Evolutionary conservation across 306 rosid genomes (phyloP).

Genomic region (Calophaca sinica): DNA sequence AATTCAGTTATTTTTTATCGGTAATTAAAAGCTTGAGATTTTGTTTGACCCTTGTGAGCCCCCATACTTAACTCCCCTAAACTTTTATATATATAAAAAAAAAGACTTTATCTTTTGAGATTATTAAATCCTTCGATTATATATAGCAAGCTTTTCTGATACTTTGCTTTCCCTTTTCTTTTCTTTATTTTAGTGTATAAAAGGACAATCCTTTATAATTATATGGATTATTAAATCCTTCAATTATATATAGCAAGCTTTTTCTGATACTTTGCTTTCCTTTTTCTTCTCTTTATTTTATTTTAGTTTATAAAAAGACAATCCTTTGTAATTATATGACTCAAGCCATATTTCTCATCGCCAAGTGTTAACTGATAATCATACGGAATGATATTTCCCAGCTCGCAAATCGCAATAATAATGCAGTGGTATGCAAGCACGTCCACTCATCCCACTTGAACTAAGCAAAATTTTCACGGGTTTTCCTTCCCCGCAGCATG

Average conservation of each 20-base stretch:
- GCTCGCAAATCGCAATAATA: constrained; percentile 40
- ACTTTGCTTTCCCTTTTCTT: too few relatives aligned
- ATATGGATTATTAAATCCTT: too few relatives aligned
- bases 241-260: not conserved
- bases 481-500: constrained; percentile 21
- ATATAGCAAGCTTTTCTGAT: too few relatives aligned
- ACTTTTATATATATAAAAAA: too few relatives aligned
- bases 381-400: constrained; percentile 41
- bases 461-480: not conserved
- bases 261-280: constrained; percentile 25
- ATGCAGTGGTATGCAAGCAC: constrained; percentile 36
- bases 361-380: constrained; percentile 50
- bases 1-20: too few relatives aligned
- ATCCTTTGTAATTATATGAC: constrained; percentile 23
- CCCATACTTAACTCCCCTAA: too few relatives aligned
- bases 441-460: not conserved
- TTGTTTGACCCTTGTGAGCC: too few relatives aligned
- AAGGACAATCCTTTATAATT: too few relatives aligned
- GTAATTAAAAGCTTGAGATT: too few relatives aligned
- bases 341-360: constrained; percentile 23
- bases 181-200: too few relatives aligned
- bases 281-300: constrained; percentile 19
- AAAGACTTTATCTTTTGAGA: constrained; percentile 28
- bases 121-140: not conserved
- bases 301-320: constrained; percentile 35